These are phyloP conservation scores for Albophoma yamanashiensis DNA, from an alignment of 2,329 filamentous ascomycete genomes.

Conservation along the genomic window DNA sequence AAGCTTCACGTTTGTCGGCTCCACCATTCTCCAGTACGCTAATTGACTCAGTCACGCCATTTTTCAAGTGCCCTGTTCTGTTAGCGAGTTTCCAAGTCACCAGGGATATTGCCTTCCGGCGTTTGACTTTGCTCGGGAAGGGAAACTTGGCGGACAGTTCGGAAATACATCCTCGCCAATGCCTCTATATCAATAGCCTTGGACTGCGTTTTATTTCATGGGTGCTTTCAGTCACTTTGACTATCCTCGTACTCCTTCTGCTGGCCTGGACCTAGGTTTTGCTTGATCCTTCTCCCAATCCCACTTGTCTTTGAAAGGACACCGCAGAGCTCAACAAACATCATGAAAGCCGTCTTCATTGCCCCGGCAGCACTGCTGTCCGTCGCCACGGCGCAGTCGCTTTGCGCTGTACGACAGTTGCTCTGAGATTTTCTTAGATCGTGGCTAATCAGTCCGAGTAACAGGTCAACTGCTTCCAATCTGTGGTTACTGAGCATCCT, in stretches of 20 bases:
- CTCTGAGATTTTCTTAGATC: too few species aligned
- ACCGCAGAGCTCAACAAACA: not conserved
- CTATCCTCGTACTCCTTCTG: not conserved
- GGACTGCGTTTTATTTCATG: not conserved
- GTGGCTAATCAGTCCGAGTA: not conserved
- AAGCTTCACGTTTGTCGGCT: not conserved
- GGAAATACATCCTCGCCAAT: too few species aligned
- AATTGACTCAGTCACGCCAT: not conserved
- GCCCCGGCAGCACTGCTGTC: not conserved
- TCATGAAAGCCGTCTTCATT: not conserved
- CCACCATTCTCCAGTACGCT: not conserved
- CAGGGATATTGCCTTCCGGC: not conserved
- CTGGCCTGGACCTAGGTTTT: not conserved
- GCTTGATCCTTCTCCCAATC: not conserved
- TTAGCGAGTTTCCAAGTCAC: not conserved
- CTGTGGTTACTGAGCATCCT: constrained; percentile 15
- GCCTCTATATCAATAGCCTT: not conserved
- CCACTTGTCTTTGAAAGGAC: not conserved
- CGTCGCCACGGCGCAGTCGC: not conserved
- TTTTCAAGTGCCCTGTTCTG: not conserved
- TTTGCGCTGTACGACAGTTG: not conserved
- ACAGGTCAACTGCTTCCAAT: constrained; percentile 16
- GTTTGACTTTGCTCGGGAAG: not conserved
- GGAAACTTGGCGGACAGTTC: not conserved
- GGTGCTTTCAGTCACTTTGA: not conserved